A percentile compares a stretch with the other conserved stretches of the same genome.
These are phyloP conservation scores for Hippophae rhamnoides DNA, from an alignment of 306 rosid species.

Conservation along the genomic window DNA sequence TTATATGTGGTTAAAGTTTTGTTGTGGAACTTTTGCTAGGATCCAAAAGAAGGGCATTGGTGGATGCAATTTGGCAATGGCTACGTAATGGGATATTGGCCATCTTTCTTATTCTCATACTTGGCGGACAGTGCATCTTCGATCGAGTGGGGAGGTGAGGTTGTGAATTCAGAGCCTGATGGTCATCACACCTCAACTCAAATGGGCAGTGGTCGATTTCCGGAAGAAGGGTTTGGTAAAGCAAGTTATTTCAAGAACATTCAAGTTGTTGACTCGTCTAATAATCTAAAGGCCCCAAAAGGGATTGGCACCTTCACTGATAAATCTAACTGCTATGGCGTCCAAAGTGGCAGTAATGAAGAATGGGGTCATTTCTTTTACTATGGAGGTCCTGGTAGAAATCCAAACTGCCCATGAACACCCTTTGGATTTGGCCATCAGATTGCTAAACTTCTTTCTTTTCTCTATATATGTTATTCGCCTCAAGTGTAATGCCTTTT, in stretches of 20 bases:
- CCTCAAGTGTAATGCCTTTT: constrained; percentile 27
- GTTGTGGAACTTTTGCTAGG: constrained; percentile 27
- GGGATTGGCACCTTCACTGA: constrained; percentile 82
- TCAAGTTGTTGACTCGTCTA: constrained; percentile 86
- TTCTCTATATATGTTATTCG: constrained; percentile 32
- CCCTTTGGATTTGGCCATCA: not conserved
- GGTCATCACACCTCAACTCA: constrained; percentile 91
- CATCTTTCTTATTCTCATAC: constrained; percentile 85
- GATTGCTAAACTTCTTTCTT: constrained; percentile 4
- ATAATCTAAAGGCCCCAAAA: constrained; percentile 87
- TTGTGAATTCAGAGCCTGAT: constrained; percentile 69
- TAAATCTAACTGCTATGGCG: constrained; percentile 86
- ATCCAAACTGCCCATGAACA: constrained; percentile 56
- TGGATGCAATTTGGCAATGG: constrained; percentile 98
- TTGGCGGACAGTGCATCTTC: constrained; percentile 90
- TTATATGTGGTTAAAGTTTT: no score
- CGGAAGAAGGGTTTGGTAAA: constrained; percentile 93
- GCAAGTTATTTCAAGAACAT: constrained; percentile 85
- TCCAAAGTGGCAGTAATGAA: constrained; percentile 78
- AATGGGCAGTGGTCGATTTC: constrained; percentile 95
- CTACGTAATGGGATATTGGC: constrained; percentile 90
- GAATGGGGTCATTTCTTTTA: constrained; percentile 98
- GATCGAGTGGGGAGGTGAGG: constrained; percentile 99
- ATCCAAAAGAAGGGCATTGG: constrained; percentile 98
- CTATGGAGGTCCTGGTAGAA: constrained; percentile 98